Evolutionary conservation across 73 alveolate species (phyloP).

Genomic region (Tetrahymena thermophila): DNA sequence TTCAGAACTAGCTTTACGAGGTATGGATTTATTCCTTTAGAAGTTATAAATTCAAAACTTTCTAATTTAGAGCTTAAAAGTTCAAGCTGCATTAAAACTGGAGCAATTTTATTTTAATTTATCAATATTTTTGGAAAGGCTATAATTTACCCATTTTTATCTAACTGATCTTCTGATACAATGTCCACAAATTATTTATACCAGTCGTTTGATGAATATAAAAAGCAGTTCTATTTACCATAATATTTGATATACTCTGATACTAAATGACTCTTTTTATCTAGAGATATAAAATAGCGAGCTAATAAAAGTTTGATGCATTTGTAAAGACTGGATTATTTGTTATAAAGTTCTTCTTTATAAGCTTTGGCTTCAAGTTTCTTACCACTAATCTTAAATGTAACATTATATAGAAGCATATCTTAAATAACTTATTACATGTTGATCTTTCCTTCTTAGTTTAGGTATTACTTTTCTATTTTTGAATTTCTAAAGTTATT

Average conservation of each 20-base stretch:
- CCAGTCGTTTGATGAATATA: neutral
- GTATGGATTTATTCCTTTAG: neutral
- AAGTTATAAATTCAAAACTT: neutral
- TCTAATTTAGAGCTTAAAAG: neutral
- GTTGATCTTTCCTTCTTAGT: neutral
- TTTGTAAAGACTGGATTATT: neutral
- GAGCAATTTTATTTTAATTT: neutral
- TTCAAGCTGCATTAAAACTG: neutral
- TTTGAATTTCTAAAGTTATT: neutral
- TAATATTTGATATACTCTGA: neutral
- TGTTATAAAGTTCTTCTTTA: neutral
- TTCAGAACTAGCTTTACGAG: neutral
- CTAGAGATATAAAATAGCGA: neutral
- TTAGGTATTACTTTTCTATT: neutral
- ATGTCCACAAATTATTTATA: neutral
- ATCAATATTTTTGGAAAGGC: neutral
- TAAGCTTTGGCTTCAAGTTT: neutral
- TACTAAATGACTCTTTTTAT: neutral
- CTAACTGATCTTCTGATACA: neutral
- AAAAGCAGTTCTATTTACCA: neutral
- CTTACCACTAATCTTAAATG: neutral
- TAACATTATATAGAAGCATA: neutral
- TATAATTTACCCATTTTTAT: neutral
- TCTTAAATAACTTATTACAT: neutral
- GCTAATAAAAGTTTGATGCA: neutral